A percentile compares a stretch with the other conserved stretches of the same genome.
phyloP scores from a whole-genome alignment of 176 grass and related monocot genomes.

The Zea luxurians region DNA sequence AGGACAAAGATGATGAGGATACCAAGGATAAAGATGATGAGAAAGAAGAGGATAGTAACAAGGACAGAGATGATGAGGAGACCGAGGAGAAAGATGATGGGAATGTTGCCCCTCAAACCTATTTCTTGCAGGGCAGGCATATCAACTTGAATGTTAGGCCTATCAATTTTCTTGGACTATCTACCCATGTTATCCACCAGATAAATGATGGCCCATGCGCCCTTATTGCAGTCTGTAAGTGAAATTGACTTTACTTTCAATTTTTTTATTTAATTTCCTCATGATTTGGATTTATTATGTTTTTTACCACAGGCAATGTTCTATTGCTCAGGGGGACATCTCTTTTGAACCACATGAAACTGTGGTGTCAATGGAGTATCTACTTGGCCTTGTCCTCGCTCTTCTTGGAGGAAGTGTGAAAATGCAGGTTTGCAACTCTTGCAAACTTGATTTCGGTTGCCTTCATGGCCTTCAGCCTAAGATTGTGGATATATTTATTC shows the following conservation, averaged over 20 bases:
- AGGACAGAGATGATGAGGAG: neutral
- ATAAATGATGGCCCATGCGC: neutral
- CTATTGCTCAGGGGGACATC: no score
- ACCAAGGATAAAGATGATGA: no score
- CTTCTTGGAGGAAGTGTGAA: neutral
- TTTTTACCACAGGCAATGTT: no score
- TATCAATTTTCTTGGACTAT: neutral
- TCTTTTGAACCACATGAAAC: no score
- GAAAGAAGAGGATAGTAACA: neutral
- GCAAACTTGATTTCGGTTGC: neutral
- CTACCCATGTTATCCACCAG: neutral
- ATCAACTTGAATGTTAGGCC: neutral
- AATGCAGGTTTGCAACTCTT: neutral
- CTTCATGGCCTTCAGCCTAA: neutral
- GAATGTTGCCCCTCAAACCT: neutral
- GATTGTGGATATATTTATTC: neutral
- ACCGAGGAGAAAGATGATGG: neutral
- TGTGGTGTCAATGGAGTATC: no score
- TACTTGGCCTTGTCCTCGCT: neutral
- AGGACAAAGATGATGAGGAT: no score
- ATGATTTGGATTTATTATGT: no score
- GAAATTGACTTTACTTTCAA: neutral
- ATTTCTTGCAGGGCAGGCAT: neutral
- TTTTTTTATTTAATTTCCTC: neutral
- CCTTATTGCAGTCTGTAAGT: neutral